Base-by-base conservation (phyloP, 2,329 filamentous ascomycete species). In the Setomelanomma holmii region DNA sequence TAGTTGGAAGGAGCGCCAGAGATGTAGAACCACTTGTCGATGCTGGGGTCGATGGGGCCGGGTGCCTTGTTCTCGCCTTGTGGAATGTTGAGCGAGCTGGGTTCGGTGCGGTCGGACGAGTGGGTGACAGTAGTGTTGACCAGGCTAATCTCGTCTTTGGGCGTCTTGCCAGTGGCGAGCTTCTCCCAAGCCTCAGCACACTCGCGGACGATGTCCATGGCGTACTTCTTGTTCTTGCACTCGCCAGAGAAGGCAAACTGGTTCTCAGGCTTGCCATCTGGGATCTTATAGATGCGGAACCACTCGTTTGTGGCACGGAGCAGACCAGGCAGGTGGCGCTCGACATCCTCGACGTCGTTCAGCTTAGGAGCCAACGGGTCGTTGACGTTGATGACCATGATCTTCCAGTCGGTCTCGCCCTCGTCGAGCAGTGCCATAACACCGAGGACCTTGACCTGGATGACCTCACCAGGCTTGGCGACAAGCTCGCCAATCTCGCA, bases 251-350 rank as follows among this genome's bases (percentile, higher is more conserved):
- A 99, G 73, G 95, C 95, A 76, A 99, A 99, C 84, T 98, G 95
- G 88, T 99, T 99, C 89, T 99, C 95, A 72, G 93, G 93, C 92
- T 99, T 99, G 85, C 95, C 95, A 76, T 99, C 95, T 76, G 95
- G 95, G 81, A 99, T 99, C 86, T 99, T 99, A 89, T 99, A 99
- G 87, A 99, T 99, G 79, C 95, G 92, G 92, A 99, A 99, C 95
- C 95, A 99, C 85, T 99, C 95, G 76, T 99, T 99, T 76, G 93
- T 98, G 75, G 95, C 95, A 67, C 95, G 90, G 77, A 99, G 86
- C 55, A 99, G 91, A 70, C 95, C 95, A 56, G 95, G 95, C 53
- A 99, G 88, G 83, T 98, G 95, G 75, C 93, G 89, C 86, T 99
- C 95, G 68, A 99, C 95, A 76, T 99, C 95, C 86, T 98, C 95